These are phyloP conservation scores for Coemansia sp. DNA, from an alignment of 192 early-diverging fungal species.

Conservation along the genomic window DNA sequence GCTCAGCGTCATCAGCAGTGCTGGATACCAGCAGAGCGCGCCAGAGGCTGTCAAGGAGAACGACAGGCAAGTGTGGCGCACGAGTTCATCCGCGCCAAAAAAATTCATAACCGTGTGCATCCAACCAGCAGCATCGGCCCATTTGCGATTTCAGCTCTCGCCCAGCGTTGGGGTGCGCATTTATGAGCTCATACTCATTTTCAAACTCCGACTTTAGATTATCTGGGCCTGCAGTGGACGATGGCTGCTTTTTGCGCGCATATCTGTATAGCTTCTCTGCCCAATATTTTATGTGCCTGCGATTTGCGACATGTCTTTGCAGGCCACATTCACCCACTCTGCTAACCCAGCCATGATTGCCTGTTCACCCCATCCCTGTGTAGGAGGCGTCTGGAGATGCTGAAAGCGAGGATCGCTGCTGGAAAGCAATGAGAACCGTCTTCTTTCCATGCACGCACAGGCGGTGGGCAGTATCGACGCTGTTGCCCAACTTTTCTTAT, in stretches of 20 bases:
- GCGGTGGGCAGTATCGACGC: not conserved
- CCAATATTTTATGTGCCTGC: not conserved
- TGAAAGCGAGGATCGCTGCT: conserved; percentile 32
- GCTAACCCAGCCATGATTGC: not conserved
- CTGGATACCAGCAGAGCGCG: conserved; percentile 32
- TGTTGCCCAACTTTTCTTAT: not conserved
- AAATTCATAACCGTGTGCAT: not conserved
- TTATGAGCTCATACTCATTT: not conserved
- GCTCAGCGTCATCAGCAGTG: conserved; percentile 14
- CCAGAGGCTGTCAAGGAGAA: conserved; percentile 35
- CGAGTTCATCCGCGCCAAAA: conserved; percentile 2
- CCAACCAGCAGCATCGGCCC: not conserved
- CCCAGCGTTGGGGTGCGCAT: not conserved
- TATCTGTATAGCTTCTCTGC: not conserved
- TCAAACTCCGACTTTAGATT: conserved; percentile 49
- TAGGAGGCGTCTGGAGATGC: conserved; percentile 47
- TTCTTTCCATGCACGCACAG: conserved; percentile 1
- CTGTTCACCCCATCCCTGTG: not conserved
- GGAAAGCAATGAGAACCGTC: conserved; percentile 5
- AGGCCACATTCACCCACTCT: not conserved
- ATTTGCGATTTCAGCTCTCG: not conserved
- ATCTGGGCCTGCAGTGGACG: conserved; percentile 4
- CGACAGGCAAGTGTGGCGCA: conserved; percentile 41
- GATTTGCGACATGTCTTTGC: not conserved
- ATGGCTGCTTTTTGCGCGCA: not conserved